Evolutionary conservation across 305 asterid species (phyloP).

Genomic region (Petunia hybrid): DNA sequence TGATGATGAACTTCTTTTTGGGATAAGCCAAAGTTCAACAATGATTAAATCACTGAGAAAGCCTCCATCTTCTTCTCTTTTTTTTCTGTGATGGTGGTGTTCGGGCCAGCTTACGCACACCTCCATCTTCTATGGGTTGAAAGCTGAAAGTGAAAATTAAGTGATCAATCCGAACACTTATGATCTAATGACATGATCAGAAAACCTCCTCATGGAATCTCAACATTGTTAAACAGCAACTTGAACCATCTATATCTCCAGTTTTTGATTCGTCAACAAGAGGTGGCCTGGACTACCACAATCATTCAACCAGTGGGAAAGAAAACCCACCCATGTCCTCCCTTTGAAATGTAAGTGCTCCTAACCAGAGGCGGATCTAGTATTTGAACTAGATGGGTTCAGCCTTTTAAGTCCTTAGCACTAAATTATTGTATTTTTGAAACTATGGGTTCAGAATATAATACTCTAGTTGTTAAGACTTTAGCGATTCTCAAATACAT

Average conservation of each 20-base stretch:
- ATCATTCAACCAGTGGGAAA: not conserved
- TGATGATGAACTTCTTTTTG: not conserved
- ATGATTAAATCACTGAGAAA: not conserved
- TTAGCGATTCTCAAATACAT: too few species aligned
- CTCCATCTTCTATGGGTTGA: slow-evolving; percentile 7
- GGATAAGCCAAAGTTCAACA: not conserved
- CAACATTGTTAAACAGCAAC: slow-evolving; percentile 7
- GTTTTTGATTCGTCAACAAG: not conserved
- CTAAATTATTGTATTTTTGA: too few species aligned
- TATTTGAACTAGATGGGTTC: too few species aligned
- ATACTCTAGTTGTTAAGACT: too few species aligned
- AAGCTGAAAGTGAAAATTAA: slow-evolving; percentile 16
- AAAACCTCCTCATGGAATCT: slow-evolving; percentile 26
- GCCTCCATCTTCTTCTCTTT: not conserved
- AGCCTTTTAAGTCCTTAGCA: too few species aligned
- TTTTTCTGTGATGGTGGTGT: too few species aligned
- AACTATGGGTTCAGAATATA: too few species aligned
- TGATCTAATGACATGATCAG: slow-evolving; percentile 16
- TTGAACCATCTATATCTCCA: not conserved
- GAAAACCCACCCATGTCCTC: not conserved
- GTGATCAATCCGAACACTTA: not conserved
- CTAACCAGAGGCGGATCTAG: not conserved
- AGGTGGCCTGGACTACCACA: slow-evolving; percentile 12
- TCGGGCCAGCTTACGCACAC: too few species aligned
- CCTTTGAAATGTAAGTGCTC: slow-evolving; percentile 14